Base-by-base conservation (phyloP, 2,329 filamentous ascomycete species). In the Ophiostoma montium region DNA sequence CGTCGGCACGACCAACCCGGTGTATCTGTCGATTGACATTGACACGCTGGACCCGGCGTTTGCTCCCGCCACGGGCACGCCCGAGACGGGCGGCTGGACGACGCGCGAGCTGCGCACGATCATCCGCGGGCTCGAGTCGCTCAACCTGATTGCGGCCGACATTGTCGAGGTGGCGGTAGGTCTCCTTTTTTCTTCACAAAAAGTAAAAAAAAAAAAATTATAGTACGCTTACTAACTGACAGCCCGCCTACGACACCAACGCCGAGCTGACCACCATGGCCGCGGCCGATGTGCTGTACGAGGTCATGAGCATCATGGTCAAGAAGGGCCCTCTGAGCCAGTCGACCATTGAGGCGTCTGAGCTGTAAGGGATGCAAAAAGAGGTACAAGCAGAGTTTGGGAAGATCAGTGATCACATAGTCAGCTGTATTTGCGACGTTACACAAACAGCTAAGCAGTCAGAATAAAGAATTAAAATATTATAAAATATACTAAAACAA, bases 31-130 rank as follows among this genome's bases (percentile, higher is more conserved):
- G 7, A 81, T 94, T 43, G 88, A 95, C 60, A 94, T 94, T 57
- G 87, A 94, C 60, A 88, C 86, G 0, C 70, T 94, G 3, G 87
- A 94, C 61, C 87, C 88, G 8, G 85, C 85, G 5, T 90, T 86
- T 57, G 83, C 83, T 0, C 83, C 82, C 12, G 82, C 80, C 0
- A 86, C 82, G 0, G 83, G 83, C 9, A 86, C 83, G 0, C 83
- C 82, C 1, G 82, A 86, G 68, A 86, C 82, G 1, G 82, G 83
- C 10, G 82, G 83, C 3, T 86, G 83, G 82, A 79, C 76, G 1
- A 86, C 83, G 0, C 68, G 83, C 31, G 83, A 87, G 68, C 67
- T 87, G 10, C 69, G 82, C 42, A 84, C 81, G 0, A 86, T 87
- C 52, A 68, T 86, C 32, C 68, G 82, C 4, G 83, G 82, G 0